Percentiles rank a stretch among this genome's conserved stretches.
phyloP scores from a whole-genome alignment of 176 grass and related monocot species.

The Rhynchospora breviuscula region DNA sequence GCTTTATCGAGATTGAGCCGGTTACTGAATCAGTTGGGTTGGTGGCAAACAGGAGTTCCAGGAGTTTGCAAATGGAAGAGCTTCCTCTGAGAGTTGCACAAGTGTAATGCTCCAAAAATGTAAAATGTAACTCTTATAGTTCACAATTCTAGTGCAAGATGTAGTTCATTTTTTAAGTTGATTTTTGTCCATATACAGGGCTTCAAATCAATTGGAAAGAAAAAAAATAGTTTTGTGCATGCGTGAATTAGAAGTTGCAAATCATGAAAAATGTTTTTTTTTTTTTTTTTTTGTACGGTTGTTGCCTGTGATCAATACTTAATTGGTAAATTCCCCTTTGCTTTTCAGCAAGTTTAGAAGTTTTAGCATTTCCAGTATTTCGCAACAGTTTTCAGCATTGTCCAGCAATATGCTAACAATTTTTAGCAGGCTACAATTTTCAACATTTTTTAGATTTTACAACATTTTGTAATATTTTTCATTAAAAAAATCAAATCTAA shows the following conservation, averaged over 20 bases:
- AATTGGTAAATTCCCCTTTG: background rate
- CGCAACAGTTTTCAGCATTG: no score
- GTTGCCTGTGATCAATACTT: background rate
- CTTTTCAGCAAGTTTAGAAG: background rate
- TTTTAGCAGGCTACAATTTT: no score
- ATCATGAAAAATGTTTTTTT: background rate
- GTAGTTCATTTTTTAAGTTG: background rate
- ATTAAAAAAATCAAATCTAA: no score
- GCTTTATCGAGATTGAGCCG: conserved; percentile 78
- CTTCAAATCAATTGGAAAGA: background rate
- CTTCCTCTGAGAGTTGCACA: conserved; percentile 51
- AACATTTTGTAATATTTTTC: no score
- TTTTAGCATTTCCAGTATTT: no score
- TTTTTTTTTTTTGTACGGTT: background rate
- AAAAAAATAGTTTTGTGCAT: background rate
- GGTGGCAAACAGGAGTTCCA: conserved; percentile 41
- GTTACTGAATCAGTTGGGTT: conserved; percentile 57
- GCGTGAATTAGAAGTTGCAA: conserved; percentile 4
- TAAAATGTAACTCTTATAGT: background rate
- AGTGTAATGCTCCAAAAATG: background rate
- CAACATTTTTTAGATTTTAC: no score
- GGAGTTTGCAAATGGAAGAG: conserved; percentile 48
- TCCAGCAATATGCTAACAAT: no score
- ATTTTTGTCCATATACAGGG: background rate
- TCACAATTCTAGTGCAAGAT: background rate